Conservation (phyloP, 805 yeast species). For the Nematodospora valgi region DNA sequence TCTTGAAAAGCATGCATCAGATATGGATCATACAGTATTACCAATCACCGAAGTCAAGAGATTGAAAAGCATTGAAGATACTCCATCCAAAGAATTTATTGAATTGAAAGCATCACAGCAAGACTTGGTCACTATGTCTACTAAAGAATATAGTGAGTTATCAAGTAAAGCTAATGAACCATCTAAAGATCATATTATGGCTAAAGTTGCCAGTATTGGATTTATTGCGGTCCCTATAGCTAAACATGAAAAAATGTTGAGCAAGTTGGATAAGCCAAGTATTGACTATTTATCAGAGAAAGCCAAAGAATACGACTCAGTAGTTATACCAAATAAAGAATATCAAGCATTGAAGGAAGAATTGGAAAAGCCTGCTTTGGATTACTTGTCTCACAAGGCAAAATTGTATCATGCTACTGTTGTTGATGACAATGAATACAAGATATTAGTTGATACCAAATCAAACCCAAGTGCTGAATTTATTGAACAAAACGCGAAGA, state of each 20-base stretch:
- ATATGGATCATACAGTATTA: constrained; percentile 17
- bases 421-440: constrained; percentile 15
- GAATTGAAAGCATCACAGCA: constrained; percentile 14
- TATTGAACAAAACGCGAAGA: constrained; percentile 11
- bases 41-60: constrained; percentile 11
- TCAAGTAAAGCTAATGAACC: constrained; percentile 12
- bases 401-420: constrained; percentile 14
- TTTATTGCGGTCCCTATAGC: constrained; percentile 12
- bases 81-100: constrained; percentile 12
- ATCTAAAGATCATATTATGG: constrained; percentile 19
- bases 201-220: constrained; percentile 15
- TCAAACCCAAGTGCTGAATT: constrained; percentile 7
- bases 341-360: constrained; percentile 8
- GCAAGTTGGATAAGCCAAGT: constrained; percentile 14
- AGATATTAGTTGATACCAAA: constrained; percentile 2
- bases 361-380: constrained; percentile 13
- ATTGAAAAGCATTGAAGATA: constrained; percentile 10
- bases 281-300: constrained; percentile 17
- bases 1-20: constrained; percentile 9
- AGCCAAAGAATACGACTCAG: constrained; percentile 11
- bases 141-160: constrained; percentile 12
- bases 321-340: constrained; percentile 13
- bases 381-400: constrained; percentile 14
- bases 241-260: constrained; percentile 12
- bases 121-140: constrained; percentile 11